Evolutionary conservation across 2,329 filamentous ascomycete genomes (phyloP).

Genomic region (Aspergillus ochraceus): DNA sequence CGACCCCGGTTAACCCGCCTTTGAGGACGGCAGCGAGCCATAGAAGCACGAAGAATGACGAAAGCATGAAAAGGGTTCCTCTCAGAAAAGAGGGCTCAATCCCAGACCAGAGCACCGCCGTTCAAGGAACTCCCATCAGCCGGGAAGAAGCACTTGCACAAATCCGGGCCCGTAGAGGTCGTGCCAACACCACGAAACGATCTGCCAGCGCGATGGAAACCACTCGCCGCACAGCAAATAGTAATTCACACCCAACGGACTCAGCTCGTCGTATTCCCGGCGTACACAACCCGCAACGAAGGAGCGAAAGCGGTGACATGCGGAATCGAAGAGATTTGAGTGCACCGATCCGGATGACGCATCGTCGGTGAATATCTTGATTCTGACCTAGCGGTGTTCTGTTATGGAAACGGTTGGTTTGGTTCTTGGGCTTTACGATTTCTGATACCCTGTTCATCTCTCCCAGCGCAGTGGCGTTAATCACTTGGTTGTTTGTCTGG

Average conservation of each 20-base stretch:
- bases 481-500: neutral
- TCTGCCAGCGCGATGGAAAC: conserved; percentile 42
- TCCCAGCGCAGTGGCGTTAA: conserved; percentile 18
- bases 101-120: conserved; percentile 24
- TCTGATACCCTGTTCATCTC: conserved; percentile 32
- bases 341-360: conserved; percentile 38
- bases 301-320: conserved; percentile 28
- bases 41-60: conserved; percentile 16
- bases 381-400: neutral
- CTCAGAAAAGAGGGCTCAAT: conserved; percentile 28
- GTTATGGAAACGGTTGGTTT: neutral
- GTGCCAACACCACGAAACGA: conserved; percentile 45
- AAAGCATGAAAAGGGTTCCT: conserved; percentile 33
- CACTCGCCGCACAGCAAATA: conserved; percentile 25
- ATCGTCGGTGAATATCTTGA: conserved; percentile 14
- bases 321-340: conserved; percentile 38
- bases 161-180: conserved; percentile 48
- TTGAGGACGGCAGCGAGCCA: neutral
- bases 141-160: conserved; percentile 51
- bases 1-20: conserved; percentile 11
- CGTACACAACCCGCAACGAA: conserved; percentile 29
- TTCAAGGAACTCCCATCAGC: conserved; percentile 46
- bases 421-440: conserved; percentile 12
- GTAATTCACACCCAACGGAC: conserved; percentile 26
- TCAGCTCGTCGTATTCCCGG: conserved; percentile 34